Evolutionary conservation across 352 stramenopile species (phyloP), one percentile per base, ranked within the genome.

Genomic region (Phytophthora macrochlamydospora): DNA sequence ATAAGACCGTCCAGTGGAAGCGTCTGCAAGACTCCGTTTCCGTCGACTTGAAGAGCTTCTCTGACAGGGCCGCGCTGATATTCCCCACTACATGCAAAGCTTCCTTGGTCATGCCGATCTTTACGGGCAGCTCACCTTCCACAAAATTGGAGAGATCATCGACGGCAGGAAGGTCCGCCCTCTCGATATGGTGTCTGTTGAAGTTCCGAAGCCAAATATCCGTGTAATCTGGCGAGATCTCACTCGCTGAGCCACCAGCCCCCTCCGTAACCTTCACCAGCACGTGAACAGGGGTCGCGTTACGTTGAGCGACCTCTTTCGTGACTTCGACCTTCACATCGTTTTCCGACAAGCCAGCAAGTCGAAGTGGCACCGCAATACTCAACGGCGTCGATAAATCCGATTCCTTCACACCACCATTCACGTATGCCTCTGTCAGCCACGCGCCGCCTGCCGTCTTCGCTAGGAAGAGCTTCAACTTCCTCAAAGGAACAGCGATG

Each of bases 1-100:
- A 75, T 43, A 44, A 45, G 31, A 14, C 48, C 50, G 18, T 24
- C 18, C 18, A 24, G 53, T 67, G 43, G 14, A 71, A 75, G 1
- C 57, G 18, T 33, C 56, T 71, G 59, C 67, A 71, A 2, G 53
- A 53, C 67, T 75, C 37, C 28, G 30, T 28, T 43, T 71, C 65
- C 7, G 49, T 53, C 33, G 66, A 44, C 62, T 18, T 29, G 50
- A 75, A 75, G 30, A 75, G 35, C 62, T 75, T 71, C 2, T 28
- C 43, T 28, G 29, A 8, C 14, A 49, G 6, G 3, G 12, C 40
- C 8, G 40, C 3, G 6, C 12, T 24, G 14, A 46, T 46, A 7
- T 46, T 24, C 18, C 18, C 18, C 18, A 24, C 18, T 24, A 24
- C 18, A 24, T 24, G 18, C 18, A 24, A 24, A 24, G 18, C 18